Percentiles rank a stretch among this genome's conserved stretches.
Evolutionary conservation across 306 rosid species (phyloP).

Genomic region (Abrus precatorius): DNA sequence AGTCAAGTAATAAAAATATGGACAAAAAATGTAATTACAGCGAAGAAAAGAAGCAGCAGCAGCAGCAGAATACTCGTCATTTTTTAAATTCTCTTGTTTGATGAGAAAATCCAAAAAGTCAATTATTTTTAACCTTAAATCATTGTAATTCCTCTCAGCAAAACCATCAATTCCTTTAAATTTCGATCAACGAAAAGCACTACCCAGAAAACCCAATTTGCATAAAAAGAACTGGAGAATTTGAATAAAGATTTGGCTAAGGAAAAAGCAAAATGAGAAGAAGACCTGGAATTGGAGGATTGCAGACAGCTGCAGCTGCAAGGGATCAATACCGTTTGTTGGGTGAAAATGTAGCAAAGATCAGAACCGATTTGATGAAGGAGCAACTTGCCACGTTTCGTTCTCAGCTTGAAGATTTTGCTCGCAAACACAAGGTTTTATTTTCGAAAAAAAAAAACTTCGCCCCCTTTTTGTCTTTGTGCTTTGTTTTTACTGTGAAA

Average conservation of each 20-base stretch:
- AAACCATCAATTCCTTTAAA: neutral
- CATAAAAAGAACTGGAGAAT: neutral
- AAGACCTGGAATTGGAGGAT: conserved; percentile 93
- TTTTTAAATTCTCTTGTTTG: neutral
- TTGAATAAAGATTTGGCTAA: neutral
- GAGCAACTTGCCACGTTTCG: conserved; percentile 94
- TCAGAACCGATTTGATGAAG: conserved; percentile 92
- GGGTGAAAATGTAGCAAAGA: conserved; percentile 95
- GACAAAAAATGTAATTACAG: no score
- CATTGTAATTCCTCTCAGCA: neutral
- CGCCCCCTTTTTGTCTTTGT: neutral
- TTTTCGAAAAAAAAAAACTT: neutral
- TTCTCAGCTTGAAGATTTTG: conserved; percentile 93
- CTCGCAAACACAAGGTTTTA: conserved; percentile 90
- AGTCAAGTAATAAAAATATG: no score
- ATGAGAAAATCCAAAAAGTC: neutral
- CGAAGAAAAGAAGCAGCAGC: no score
- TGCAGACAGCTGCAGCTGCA: conserved; percentile 86
- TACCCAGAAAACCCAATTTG: neutral
- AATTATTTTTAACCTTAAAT: neutral
- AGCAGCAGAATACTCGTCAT: neutral
- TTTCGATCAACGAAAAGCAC: neutral
- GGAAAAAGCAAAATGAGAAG: conserved; percentile 67
- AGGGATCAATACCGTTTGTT: conserved; percentile 88
- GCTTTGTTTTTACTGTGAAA: neutral